Base-by-base conservation (phyloP, 306 rosid species). In the Lablab purpureus region DNA sequence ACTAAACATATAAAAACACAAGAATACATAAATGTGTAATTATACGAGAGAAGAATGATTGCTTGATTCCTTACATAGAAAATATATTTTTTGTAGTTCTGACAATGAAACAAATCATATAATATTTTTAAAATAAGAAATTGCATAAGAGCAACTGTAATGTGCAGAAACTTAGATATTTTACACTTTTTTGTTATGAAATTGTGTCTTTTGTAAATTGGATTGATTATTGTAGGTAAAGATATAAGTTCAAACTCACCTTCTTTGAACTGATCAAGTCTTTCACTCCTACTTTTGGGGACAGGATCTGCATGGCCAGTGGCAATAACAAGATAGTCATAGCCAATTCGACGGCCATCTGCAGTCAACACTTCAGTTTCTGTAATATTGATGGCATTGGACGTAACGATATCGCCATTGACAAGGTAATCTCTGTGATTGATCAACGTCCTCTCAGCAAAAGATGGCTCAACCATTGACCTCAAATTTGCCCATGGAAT, bases 401-500 rank as follows among this genome's bases (percentile, higher is more conserved):
- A 90, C 18, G 41, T 23, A 34, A 92, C 73, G 36, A 94, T 11
- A 2, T 84, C 51, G 6, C 82, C 94, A 70, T 85, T 84, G 50
- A 80, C 84, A 76, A 92, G 77, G 66, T 92, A 92, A 12, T 92
- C 94, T 52, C 77, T 69, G 56, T 92, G 98, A 77, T 90, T 89
- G 59, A 94, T 87, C 63, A 89, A 36, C 8, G 88, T 47, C 77
- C 93, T 85, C 75, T 87, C 90, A 0, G 86, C 96, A 82, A 89
- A 87, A 32, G 91, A 66, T 40, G 97, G 97, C 77, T 92, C 96
- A 80, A 90, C 98, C 93, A 83, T 90, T 56, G 96, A 73, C 83
- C 98, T 92, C 86, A 90, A 87, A 71, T 77, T 68, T 34, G 91
- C 97, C 89, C 93, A 94, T 56, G 98, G 77, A 62, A 92, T 94